Evolutionary conservation across 2,329 filamentous ascomycete species (phyloP), one percentile per base, ranked within the genome.

Genomic region (Sporothrix globosa): DNA sequence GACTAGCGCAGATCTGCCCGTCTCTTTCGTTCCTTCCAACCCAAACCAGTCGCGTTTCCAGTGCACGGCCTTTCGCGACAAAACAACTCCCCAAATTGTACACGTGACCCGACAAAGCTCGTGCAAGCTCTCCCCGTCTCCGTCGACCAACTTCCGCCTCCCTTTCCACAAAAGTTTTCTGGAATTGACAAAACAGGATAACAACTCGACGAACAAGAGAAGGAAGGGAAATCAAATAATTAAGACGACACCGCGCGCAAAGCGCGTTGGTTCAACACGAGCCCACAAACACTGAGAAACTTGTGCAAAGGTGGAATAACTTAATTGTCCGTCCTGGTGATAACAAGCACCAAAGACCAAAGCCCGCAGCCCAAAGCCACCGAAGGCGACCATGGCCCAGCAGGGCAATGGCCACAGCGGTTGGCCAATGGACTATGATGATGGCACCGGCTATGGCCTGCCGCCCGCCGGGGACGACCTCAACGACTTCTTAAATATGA

Each of bases 351-450:
- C 54, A 67, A 52, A 52, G 17, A 44, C n/a, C 19, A 46, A 27
- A 46, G 19, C 6, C 14, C 17, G 39, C 41, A 14, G 41, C 11
- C 11, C 41, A 21, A 39, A 21, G 34, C 54, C 30, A 41, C 30
- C 34, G 41, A 50, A 50, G 48, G 17, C 14, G 46, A 60, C 14
- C 41, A 74, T 74, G 73, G 71, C 73, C 72, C 73, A 73, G 44
- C 72, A 73, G 71, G 72, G 72, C 54, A 65, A 65, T 46, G 72
- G 71, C 3, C 65, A 69, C 44, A 7, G 67, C 66, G 70, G 70
- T 44, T 74, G 73, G 73, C 69, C 70, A 61, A 54, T 72, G 44
- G 58, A 60, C 56, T 73, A 56, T 54, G 73, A 73, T 13, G 71
- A 70, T 41, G 69, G 30, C 50, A 69, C 21, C 30, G 52, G n/a